Base-by-base conservation (phyloP, 2,329 filamentous ascomycete species). In the Fusarium albosuccineum region DNA sequence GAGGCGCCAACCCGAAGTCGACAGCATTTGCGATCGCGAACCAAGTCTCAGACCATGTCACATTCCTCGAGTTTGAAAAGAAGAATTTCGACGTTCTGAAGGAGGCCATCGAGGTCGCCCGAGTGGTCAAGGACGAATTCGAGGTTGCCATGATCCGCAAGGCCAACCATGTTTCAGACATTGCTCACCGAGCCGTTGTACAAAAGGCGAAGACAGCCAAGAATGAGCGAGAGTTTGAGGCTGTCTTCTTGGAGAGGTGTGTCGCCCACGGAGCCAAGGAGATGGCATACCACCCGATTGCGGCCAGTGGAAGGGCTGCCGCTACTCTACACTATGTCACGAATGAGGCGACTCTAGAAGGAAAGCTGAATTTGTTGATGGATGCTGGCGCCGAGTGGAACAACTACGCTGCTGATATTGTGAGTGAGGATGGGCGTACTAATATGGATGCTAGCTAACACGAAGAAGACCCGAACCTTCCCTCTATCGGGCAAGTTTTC, bases 321-420 rank as follows among this genome's bases (percentile, higher is more conserved):
- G 92, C 94, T 6, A 96, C 93, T 2, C 85, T 97, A 34, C 95
- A 97, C 80, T 97, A 97, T 73, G 88, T 93, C 26, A 87, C 91
- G 74, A 97, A 97, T 77, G 84, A 94, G 67, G 85, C 90, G 73
- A 84, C 89, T 0, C 81, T 95, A 36, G 80, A 81, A 1, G 88
- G 88, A 42, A 94, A 95, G 80, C 87, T 92, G 56, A 91, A 97
- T 72, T 80, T 97, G 53, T 86, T 97, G 59, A 81, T 97, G 17
- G 95, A 98, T 75, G 94, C 93, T 4, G 95, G 93, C 22, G 90
- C 86, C 30, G 92, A 94, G 78, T 92, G 87, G 85, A 78, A 86
- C 56, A 91, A 89, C 78, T 94, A 94, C 72, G 90, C 90, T 36
- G 86, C 90, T 33, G 87, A 90, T 72, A 89, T 91, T 73, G 85